A percentile compares a stretch with the other conserved stretches of the same genome.
phyloP scores from a whole-genome alignment of 2,329 filamentous ascomycete genomes.

The Chrysoporthe austroafricana region DNA sequence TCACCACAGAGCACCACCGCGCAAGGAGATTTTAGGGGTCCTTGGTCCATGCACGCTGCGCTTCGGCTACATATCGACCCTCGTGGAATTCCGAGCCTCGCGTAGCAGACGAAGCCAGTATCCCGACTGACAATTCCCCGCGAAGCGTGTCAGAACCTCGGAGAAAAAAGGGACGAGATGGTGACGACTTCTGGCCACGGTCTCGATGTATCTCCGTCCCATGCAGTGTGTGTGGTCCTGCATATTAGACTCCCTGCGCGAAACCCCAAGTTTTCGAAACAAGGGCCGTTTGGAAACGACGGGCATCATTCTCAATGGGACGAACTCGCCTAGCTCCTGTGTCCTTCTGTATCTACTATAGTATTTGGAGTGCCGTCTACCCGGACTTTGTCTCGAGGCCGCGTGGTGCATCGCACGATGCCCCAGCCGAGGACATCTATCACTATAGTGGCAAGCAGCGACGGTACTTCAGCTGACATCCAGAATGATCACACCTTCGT shows the following conservation, averaged over 20 bases:
- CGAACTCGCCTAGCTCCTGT: background rate
- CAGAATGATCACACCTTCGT: background rate
- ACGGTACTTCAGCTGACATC: background rate
- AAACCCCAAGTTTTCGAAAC: slow-evolving; percentile 4
- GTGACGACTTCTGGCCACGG: background rate
- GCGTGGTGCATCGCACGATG: background rate
- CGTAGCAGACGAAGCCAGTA: background rate
- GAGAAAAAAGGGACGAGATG: background rate
- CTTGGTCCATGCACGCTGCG: background rate
- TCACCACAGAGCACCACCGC: slow-evolving; percentile 1
- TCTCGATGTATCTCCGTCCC: background rate
- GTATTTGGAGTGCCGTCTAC: background rate
- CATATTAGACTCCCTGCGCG: background rate
- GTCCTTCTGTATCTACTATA: background rate
- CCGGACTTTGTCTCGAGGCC: background rate
- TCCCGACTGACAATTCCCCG: background rate
- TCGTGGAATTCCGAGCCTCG: background rate
- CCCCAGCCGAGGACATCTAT: background rate
- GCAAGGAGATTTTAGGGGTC: slow-evolving; percentile 5
- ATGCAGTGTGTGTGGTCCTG: background rate
- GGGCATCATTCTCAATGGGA: slow-evolving; percentile 5
- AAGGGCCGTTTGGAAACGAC: slow-evolving; percentile 9
- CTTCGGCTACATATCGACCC: background rate
- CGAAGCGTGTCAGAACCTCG: background rate
- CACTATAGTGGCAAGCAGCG: background rate